Conservation (phyloP, 495 filamentous ascomycete species). For the Terfezia boudieri region DNA sequence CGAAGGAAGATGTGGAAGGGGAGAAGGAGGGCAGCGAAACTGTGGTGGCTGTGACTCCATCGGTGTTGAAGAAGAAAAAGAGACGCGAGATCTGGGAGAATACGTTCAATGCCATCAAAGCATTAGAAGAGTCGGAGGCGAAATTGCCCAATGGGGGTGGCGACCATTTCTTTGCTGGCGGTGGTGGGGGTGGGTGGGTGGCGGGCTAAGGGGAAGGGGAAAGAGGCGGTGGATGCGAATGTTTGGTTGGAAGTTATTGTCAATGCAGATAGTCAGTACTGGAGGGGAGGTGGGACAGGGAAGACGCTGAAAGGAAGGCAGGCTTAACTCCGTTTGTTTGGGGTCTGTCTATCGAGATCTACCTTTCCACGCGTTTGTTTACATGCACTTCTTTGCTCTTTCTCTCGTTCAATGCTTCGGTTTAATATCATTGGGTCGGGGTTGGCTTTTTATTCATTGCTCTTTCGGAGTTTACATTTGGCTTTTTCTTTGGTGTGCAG, state of each 20-base stretch:
- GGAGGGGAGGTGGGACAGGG: conserved; percentile 17
- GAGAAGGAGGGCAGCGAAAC: conserved; percentile 7
- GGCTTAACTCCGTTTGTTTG: neutral
- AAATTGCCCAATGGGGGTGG: neutral
- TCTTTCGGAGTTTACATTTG: too few species aligned
- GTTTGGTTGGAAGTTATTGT: conserved; percentile 19
- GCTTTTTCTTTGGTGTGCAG: too few species aligned
- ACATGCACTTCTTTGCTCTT: too few species aligned
- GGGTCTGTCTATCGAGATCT: too few species aligned
- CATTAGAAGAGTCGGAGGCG: conserved; percentile 4
- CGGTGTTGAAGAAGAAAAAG: conserved; percentile 5
- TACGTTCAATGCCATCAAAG: conserved; percentile 12
- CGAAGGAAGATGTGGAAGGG: conserved; percentile 18
- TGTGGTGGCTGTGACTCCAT: too few species aligned
- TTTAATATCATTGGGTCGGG: too few species aligned
- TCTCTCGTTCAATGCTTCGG: too few species aligned
- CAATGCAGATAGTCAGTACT: conserved; percentile 22
- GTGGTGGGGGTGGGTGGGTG: neutral
- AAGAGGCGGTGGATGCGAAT: conserved; percentile 6
- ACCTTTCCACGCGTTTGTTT: too few species aligned
- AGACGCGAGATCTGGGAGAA: conserved; percentile 21
- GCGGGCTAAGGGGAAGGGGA: conserved; percentile 2
- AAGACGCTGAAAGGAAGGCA: conserved; percentile 1
- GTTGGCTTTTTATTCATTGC: too few species aligned
- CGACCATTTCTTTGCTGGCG: neutral